These are phyloP conservation scores for Saccharomycopsis vini DNA, from an alignment of 805 yeast genomes.

Conservation along the genomic window DNA sequence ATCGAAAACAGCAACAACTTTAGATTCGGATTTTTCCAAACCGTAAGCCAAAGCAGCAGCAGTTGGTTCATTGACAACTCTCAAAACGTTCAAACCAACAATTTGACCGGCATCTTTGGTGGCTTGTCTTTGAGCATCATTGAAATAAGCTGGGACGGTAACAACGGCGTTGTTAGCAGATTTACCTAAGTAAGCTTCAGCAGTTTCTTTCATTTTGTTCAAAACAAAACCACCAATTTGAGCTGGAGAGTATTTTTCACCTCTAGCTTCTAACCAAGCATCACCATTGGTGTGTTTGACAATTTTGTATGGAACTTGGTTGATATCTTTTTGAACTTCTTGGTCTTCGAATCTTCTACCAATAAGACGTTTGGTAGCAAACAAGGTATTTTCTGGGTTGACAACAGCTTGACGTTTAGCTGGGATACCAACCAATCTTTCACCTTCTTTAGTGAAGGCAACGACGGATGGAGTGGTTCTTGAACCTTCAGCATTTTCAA, in stretches of 20 bases:
- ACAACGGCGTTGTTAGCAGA: constrained; percentile 82
- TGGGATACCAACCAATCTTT: constrained; percentile 85
- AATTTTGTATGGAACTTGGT: constrained; percentile 83
- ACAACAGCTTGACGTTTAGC: constrained; percentile 96
- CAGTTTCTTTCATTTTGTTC: constrained; percentile 97
- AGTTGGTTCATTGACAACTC: constrained; percentile 87
- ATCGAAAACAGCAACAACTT: constrained; percentile 92
- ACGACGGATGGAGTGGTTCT: constrained; percentile 90
- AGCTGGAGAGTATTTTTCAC: constrained; percentile 84
- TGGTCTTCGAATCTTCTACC: constrained; percentile 86
- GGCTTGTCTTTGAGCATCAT: constrained; percentile 88
- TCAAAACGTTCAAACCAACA: constrained; percentile 83
- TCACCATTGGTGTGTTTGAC: constrained; percentile 88
- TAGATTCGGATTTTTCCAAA: constrained; percentile 68
- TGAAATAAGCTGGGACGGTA: constrained; percentile 85
- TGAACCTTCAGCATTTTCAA: constrained; percentile 71
- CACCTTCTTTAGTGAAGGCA: constrained; percentile 87
- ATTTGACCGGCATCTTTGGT: constrained; percentile 97
- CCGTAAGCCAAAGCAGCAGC: constrained; percentile 95
- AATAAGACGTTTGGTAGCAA: constrained; percentile 90
- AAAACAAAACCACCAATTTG: constrained; percentile 91
- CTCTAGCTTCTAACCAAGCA: constrained; percentile 92
- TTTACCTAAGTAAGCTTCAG: constrained; percentile 86
- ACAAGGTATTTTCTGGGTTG: constrained; percentile 87
- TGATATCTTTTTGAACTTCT: constrained; percentile 86